Evolutionary conservation across 1,139 yeast species (phyloP).

Genomic region (Candida glucosophila): DNA sequence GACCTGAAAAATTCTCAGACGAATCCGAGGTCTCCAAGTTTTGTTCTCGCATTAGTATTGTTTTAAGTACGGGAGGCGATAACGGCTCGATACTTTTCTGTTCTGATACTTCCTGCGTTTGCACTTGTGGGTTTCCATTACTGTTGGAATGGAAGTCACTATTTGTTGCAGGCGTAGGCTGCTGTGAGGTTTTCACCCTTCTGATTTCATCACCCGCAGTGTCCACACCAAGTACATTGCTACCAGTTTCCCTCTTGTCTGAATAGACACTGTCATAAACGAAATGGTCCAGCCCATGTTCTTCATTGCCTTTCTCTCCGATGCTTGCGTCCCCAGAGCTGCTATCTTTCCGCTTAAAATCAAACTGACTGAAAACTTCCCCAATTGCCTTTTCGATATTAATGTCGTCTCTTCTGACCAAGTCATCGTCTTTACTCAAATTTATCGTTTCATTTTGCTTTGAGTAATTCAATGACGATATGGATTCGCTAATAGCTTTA

Average conservation of each 20-base stretch:
- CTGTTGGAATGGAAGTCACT: too few relatives aligned
- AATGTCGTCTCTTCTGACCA: conserved; percentile 7
- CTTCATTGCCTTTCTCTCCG: not conserved
- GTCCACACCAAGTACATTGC: conserved; percentile 1
- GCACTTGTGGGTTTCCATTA: too few relatives aligned
- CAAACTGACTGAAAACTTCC: conserved; percentile 14
- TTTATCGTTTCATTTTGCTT: conserved; percentile 1
- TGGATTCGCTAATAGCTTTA: conserved; percentile 6
- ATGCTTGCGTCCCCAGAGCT: not conserved
- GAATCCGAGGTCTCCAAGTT: too few relatives aligned
- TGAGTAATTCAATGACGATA: conserved; percentile 5
- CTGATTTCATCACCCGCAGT: not conserved
- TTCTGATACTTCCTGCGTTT: too few relatives aligned
- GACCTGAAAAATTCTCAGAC: too few relatives aligned
- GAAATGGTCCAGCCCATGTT: not conserved
- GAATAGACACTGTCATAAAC: too few relatives aligned
- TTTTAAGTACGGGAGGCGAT: too few relatives aligned
- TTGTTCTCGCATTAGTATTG: too few relatives aligned
- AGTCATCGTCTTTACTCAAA: conserved; percentile 1
- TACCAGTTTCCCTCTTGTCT: too few relatives aligned
- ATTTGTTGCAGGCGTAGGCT: too few relatives aligned
- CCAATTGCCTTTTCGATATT: conserved; percentile 31
- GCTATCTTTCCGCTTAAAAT: not conserved
- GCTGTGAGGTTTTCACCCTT: too few relatives aligned
- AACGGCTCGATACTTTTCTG: too few relatives aligned